Conservation (phyloP, 805 yeast species). For the Wickerhamiella siamensis region DNA sequence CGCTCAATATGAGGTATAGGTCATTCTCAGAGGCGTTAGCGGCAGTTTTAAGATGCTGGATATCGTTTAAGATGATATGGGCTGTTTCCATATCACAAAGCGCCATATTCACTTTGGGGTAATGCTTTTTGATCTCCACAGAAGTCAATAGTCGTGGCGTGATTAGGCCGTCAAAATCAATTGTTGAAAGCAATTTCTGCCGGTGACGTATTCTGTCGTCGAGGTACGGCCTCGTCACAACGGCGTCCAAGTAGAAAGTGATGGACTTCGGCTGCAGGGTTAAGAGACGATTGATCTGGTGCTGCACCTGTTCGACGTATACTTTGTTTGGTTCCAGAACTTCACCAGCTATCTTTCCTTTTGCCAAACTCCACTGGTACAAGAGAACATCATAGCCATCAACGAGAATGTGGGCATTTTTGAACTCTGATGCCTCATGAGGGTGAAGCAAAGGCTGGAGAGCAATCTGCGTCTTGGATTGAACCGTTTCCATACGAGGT, state of each 20-base stretch:
- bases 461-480: too few relatives aligned
- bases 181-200: neutral
- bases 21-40: neutral
- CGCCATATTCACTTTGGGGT: neutral
- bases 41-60: neutral
- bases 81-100: constrained; percentile 5
- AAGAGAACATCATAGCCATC: constrained; percentile 7
- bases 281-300: constrained; percentile 1
- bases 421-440: too few relatives aligned
- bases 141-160: constrained; percentile 1
- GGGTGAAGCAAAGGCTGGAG: too few relatives aligned
- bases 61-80: constrained; percentile 3
- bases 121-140: neutral
- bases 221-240: constrained; percentile 1
- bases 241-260: constrained; percentile 3
- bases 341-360: neutral
- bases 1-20: constrained; percentile 1
- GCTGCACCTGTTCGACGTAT: neutral
- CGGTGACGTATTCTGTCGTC: neutral
- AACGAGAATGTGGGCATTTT: neutral
- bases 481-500: too few relatives aligned
- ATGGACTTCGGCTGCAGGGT: constrained; percentile 3
- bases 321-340: neutral
- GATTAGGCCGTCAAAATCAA: neutral
- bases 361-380: neutral